Evolutionary conservation across 2,329 filamentous ascomycete genomes (phyloP), one percentile per base, ranked within the genome.

Genomic region (Ambrosiella xylebori): DNA sequence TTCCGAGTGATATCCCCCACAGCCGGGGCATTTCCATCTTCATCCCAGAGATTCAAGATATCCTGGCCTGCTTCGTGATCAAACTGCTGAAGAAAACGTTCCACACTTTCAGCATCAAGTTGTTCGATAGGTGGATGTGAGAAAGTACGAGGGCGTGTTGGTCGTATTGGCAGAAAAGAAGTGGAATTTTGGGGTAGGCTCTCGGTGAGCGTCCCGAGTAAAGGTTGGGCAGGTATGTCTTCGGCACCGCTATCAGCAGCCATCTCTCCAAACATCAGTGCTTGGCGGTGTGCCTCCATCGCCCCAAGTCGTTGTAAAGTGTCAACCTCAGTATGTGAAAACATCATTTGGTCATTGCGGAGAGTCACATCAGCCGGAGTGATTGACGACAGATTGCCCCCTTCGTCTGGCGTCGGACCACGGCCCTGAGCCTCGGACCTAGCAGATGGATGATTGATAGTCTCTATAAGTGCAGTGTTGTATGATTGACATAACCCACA

Each of bases 401-500:
- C 15, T 9, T 17, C 27, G 15, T 13, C 9, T n/a, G 19, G 15
- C n/a, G n/a, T 15, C 9, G 11, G 11, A 54, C 41, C 12, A 3
- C 9, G 47, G 47, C 27, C 35, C 11, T 55, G 53, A 35, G 39
- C 38, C 47, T 11, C 13, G 36, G 11, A 13, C 40, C 47, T 36
- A 37, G 51, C n/a, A 15, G 57, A 55, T 15, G 51, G 57, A 19
- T 47, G 38, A 47, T 58, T 58, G 13, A 60, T 56, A n/a, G 59
- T 60, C 38, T 60, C 56, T 9, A 60, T 45, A 15, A 58, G 56
- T 13, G 77, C 79, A 0, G 83, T 86, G 65, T 86, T 86, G 65
- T 85, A 86, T 2, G 82, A 85, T 47, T 76, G 73, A 65, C 83
- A 86, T 40, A 84, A 80, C 12, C 77, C 82, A 67, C 93, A 98